These are phyloP conservation scores for Suillus spraguei DNA, from an alignment of 768 basidiomycete species.

Conservation along the genomic window DNA sequence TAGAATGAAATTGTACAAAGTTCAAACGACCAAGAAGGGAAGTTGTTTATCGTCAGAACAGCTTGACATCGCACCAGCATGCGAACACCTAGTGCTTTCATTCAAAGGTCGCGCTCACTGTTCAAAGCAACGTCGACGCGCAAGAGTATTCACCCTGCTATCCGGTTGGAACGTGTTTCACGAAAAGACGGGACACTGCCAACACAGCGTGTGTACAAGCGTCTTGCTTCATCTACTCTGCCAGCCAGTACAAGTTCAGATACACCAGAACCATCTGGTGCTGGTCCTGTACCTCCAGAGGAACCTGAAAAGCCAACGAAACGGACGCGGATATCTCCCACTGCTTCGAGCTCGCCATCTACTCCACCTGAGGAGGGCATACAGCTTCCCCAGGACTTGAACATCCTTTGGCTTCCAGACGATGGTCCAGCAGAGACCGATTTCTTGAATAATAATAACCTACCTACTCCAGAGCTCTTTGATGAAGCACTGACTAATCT, in stretches of 20 bases:
- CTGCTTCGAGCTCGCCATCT: slow-evolving; percentile 2
- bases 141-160: slow-evolving; percentile 26
- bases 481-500: slow-evolving; percentile 77
- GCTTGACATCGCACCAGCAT: slow-evolving; percentile 21
- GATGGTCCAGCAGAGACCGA: slow-evolving; percentile 22
- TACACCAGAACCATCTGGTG: neutral
- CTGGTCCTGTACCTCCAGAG: slow-evolving; percentile 3
- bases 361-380: slow-evolving; percentile 30
- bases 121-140: slow-evolving; percentile 27
- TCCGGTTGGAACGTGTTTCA: slow-evolving; percentile 17
- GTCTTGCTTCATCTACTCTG: slow-evolving; percentile 13
- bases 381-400: slow-evolving; percentile 55
- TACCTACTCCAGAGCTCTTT: slow-evolving; percentile 77
- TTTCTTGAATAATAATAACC: slow-evolving; percentile 31
- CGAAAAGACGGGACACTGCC: slow-evolving; percentile 28
- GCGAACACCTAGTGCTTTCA: slow-evolving; percentile 38
- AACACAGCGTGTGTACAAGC: slow-evolving; percentile 13
- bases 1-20: neutral
- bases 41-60: neutral
- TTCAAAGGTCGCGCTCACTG: slow-evolving; percentile 36
- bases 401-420: slow-evolving; percentile 69
- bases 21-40: neutral
- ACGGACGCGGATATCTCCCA: slow-evolving; percentile 1
- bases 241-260: neutral
- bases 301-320: slow-evolving; percentile 12